Base-by-base conservation (phyloP, 768 basidiomycete genomes). In the Myochromella boudieri region DNA sequence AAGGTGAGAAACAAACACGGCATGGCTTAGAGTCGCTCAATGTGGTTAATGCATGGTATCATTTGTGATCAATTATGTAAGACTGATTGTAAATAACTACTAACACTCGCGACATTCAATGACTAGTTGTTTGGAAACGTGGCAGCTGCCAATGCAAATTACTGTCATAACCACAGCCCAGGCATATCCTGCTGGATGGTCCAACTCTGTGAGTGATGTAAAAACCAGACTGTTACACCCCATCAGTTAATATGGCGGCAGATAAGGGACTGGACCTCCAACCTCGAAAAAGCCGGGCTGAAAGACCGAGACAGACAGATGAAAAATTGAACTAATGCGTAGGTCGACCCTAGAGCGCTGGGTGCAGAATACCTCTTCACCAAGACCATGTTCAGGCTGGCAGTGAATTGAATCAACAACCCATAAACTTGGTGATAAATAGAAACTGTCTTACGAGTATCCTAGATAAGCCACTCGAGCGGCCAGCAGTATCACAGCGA, bases 261-360 rank as follows among this genome's bases (percentile, higher is more conserved):
- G 22, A 49, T n/a, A n/a, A n/a, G n/a, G 17, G 5, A 38, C 11
- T 6, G 15, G 22, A 17, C 15, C 10, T 48, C 54, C 29, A 31
- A 82, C 80, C 78, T 80, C 28, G 75, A 73, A 41, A 82, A 60
- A 37, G 78, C 72, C 1, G 84, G 82, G 36, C 76, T 71, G 41
- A 83, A 60, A 0, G 80, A 70, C 28, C 84, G 75, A 24, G 82
- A 67, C 24, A 74, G 61, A 57, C 78, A 81, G 68, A 82, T 81
- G n/a, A 68, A 67, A 48, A 81, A 76, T 52, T 82, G 79, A 9
- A 80, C 68, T 33, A 84, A 61, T 8, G 80, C 81, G 55, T 81
- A 80, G 0, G 78, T 75, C 24, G 74, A 71, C 8, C 81, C 84
- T 22, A 85, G 61, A 6, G 76, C 68, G 10, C 71, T 66, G 0